Conservation (phyloP, 106 monocot species). For the Narthecium ossifragum region DNA sequence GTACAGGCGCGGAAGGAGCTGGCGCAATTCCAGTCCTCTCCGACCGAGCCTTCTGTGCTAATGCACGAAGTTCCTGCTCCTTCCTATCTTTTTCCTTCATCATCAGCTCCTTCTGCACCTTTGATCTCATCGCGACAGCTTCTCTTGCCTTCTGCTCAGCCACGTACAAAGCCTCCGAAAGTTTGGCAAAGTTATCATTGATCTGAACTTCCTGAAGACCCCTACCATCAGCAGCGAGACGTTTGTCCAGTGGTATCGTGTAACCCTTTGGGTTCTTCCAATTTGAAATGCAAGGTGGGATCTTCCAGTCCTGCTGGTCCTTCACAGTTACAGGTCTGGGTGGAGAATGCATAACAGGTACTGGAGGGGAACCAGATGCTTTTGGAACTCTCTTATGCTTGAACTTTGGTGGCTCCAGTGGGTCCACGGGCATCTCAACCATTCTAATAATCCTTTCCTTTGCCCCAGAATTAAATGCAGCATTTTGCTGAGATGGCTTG, state of each 20-base stretch:
- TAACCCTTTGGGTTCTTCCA: constrained; percentile 98
- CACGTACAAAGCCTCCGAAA: constrained; percentile 86
- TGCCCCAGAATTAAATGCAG: constrained; percentile 84
- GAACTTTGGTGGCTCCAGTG: constrained; percentile 91
- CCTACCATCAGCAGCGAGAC: constrained; percentile 84
- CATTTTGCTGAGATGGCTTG: constrained; percentile 80
- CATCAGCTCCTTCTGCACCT: constrained; percentile 85
- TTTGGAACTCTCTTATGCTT: constrained; percentile 91
- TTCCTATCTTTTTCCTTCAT: constrained; percentile 93
- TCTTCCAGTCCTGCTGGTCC: constrained; percentile 97
- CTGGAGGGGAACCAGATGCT: constrained; percentile 85
- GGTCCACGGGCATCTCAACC: constrained; percentile 83
- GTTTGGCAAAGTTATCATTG: constrained; percentile 92
- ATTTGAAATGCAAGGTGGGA: constrained; percentile 90
- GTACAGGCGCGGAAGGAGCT: constrained; percentile 32
- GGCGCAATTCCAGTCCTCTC: constrained; percentile 77
- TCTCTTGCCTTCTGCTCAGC: constrained; percentile 95
- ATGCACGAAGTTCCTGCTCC: constrained; percentile 81
- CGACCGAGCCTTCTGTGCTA: constrained; percentile 78
- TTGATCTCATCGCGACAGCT: constrained; percentile 89
- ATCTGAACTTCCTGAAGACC: constrained; percentile 97
- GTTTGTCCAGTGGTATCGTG: constrained; percentile 89
- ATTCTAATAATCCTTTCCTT: constrained; percentile 87
- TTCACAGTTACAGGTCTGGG: constrained; percentile 93
- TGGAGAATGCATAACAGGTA: constrained; percentile 96